Percentiles rank a stretch among this genome's conserved stretches.
Conservation (phyloP, 768 basidiomycete genomes). For the Amanita fuliginea region DNA sequence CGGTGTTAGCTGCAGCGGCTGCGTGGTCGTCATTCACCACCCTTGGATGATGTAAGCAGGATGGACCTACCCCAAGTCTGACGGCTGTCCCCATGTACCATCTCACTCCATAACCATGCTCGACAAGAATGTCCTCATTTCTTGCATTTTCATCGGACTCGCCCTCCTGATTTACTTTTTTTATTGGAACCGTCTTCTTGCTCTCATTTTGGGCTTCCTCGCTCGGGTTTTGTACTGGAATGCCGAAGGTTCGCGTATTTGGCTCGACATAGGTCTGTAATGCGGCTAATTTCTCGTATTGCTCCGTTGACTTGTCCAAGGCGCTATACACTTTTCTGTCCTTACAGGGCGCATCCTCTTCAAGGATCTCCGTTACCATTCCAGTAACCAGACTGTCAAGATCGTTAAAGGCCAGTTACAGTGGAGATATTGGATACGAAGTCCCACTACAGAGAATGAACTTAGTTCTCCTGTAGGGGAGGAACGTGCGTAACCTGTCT, state of each 20-base stretch:
- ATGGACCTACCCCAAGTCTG: neutral
- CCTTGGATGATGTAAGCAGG: slow-evolving; percentile 1
- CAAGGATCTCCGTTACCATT: slow-evolving; percentile 83
- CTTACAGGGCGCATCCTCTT: slow-evolving; percentile 80
- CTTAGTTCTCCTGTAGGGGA: slow-evolving; percentile 39
- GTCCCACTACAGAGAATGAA: slow-evolving; percentile 68
- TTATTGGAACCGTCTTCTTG: slow-evolving; percentile 85
- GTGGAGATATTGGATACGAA: slow-evolving; percentile 92
- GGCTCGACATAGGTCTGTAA: slow-evolving; percentile 66
- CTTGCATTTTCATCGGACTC: slow-evolving; percentile 46
- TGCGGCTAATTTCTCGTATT: slow-evolving; percentile 9
- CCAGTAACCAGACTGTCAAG: slow-evolving; percentile 82
- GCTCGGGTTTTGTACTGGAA: slow-evolving; percentile 76
- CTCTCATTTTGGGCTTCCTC: slow-evolving; percentile 48
- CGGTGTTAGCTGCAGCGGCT: slow-evolving; percentile 24
- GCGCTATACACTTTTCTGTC: slow-evolving; percentile 86
- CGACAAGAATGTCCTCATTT: slow-evolving; percentile 46
- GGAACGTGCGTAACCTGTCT: slow-evolving; percentile 30
- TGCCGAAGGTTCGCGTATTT: slow-evolving; percentile 61
- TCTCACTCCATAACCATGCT: slow-evolving; percentile 29
- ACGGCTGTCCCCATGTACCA: neutral
- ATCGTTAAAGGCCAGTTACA: slow-evolving; percentile 77
- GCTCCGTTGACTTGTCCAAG: slow-evolving; percentile 25
- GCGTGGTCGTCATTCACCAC: slow-evolving; percentile 4
- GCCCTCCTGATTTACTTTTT: slow-evolving; percentile 69